Evolutionary conservation across 2,329 filamentous ascomycete species (phyloP), one percentile per base, ranked within the genome.

Genomic region (Tolypocladium capitatum): DNA sequence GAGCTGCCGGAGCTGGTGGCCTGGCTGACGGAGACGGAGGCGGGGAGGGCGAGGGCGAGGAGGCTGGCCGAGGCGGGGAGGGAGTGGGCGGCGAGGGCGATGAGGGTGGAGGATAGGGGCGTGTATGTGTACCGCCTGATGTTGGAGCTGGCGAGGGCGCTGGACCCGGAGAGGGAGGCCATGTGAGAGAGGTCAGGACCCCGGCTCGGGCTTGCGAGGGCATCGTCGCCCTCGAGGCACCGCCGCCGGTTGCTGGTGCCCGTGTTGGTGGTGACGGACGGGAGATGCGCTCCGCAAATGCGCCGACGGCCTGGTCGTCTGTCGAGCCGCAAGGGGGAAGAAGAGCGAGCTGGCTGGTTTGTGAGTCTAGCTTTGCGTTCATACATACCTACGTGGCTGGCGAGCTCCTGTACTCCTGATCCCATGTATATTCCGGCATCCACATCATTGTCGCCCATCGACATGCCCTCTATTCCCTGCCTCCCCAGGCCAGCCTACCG

Each of bases 91-190:
- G 56, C 54, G 0, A 71, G 66, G 53, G 73, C 72, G 11, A 55
- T 84, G 32, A 59, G 80, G 38, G 74, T 76, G 41, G 70, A 75
- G 34, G 80, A 85, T 57, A 71, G 80, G 55, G 68, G 73, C 28
- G 67, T 77, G 2, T 82, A 81, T 65, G 67, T 77, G 28, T 83
- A 82, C 54, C 66, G 81, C 45, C 56, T 84, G 49, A 51, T 84
- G 54, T 56, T 84, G 24, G 81, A 84, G 66, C 70, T 72, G 45
- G 66, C 64, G 18, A 63, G 70, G 44, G 41, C 72, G 8, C 62
- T 66, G 49, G 68, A 73, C 46, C 59, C 58, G 5, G 40, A 52
- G 2, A 50, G 58, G 9, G 20, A n/a, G n/a, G n/a, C n/a, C n/a
- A n/a, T n/a, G n/a, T n/a, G n/a, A n/a, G n/a, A n/a, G n/a, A n/a